Evolutionary conservation across 768 basidiomycete species (phyloP).

Genomic region (Chalciporus piperatus): DNA sequence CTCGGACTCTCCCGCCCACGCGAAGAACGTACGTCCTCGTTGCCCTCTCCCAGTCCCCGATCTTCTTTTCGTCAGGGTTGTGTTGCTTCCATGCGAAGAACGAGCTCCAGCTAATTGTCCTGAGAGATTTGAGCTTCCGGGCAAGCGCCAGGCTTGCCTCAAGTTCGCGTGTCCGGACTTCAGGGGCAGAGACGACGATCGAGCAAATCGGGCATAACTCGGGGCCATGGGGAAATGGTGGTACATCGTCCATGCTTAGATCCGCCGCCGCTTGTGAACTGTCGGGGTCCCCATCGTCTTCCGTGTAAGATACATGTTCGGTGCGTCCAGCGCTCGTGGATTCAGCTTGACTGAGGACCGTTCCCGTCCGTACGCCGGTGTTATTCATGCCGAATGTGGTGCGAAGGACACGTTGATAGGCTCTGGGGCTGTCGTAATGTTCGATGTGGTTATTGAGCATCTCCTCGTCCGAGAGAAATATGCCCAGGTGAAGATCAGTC

Average conservation of each 20-base stretch:
- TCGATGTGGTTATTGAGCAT: slow-evolving; percentile 45
- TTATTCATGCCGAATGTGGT: slow-evolving; percentile 8
- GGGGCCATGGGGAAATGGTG: slow-evolving; percentile 31
- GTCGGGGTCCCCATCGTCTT: slow-evolving; percentile 16
- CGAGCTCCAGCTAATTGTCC: slow-evolving; percentile 52
- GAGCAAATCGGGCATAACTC: slow-evolving; percentile 38
- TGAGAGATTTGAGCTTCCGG: slow-evolving; percentile 41
- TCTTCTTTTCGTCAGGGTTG: slow-evolving; percentile 14
- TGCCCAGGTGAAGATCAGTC: slow-evolving; percentile 52
- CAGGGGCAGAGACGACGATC: slow-evolving; percentile 19
- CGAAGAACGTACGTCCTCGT: slow-evolving; percentile 44
- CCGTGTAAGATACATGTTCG: slow-evolving; percentile 21
- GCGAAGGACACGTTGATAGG: slow-evolving; percentile 18
- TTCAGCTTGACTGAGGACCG: slow-evolving; percentile 25
- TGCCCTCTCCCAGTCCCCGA: slow-evolving; percentile 24
- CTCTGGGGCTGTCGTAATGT: slow-evolving; percentile 24
- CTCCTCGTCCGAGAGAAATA: slow-evolving; percentile 57
- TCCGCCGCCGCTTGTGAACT: neutral
- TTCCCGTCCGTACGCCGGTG: slow-evolving; percentile 1
- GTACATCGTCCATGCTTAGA: slow-evolving; percentile 10
- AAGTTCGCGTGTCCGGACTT: slow-evolving; percentile 45
- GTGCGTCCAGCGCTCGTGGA: slow-evolving; percentile 1
- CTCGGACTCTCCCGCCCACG: slow-evolving; percentile 38
- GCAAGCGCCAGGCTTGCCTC: slow-evolving; percentile 46
- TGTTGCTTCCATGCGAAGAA: slow-evolving; percentile 34